phyloP scores from a whole-genome alignment of 331 rosid genomes.

The Malus hybrid region DNA sequence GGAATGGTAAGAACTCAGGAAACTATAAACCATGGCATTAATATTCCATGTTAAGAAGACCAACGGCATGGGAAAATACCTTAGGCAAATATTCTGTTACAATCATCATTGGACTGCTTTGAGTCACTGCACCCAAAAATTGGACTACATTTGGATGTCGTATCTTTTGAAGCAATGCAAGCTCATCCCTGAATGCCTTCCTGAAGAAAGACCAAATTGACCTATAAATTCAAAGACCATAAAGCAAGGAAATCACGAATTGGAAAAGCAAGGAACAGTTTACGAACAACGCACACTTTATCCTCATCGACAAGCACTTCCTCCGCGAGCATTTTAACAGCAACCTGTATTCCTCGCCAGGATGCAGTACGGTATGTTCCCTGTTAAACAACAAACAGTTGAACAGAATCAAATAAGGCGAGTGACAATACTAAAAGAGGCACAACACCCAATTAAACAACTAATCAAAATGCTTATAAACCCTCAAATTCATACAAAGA shows the following conservation, averaged over 20 bases:
- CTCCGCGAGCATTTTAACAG: constrained; percentile 73
- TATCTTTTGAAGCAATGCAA: constrained; percentile 70
- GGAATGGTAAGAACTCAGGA: not conserved
- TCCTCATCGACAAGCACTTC: constrained; percentile 63
- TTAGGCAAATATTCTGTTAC: constrained; percentile 84
- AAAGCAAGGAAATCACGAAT: not conserved
- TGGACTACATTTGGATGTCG: constrained; percentile 97
- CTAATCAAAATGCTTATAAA: not conserved
- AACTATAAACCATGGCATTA: not conserved
- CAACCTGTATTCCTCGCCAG: constrained; percentile 91
- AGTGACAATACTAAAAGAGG: not conserved
- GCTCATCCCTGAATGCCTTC: constrained; percentile 82
- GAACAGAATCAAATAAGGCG: not conserved
- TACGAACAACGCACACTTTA: constrained; percentile 66
- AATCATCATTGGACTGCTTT: constrained; percentile 92
- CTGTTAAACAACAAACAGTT: constrained; percentile 26
- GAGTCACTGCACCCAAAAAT: constrained; percentile 96
- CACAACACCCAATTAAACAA: not conserved
- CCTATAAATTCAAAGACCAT: not conserved
- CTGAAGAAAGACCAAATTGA: constrained; percentile 31
- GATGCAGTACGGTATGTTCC: constrained; percentile 68
- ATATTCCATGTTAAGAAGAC: not conserved
- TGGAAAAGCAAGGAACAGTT: constrained; percentile 5
- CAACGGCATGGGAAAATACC: constrained; percentile 36
- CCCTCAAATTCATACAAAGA: not conserved